Evolutionary conservation across 139 green algal species (phyloP), one percentile per base, ranked within the genome.

Genomic region (Chlorella vulgaris): DNA sequence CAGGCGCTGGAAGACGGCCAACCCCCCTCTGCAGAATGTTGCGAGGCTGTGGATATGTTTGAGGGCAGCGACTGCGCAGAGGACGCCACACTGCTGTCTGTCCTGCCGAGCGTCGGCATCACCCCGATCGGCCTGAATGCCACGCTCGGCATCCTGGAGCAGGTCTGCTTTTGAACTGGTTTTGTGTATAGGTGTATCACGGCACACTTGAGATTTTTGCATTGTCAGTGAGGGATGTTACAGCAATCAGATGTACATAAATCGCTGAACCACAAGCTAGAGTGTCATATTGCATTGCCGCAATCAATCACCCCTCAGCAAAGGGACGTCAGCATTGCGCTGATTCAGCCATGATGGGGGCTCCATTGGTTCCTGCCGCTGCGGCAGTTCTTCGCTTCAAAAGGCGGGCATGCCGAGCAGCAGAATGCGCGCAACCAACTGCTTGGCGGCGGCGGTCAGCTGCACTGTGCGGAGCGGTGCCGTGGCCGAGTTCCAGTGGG

Each of bases 61-160:
- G 1, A 47, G 7, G 36, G 33, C 1, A 15, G 2, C 7, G 35
- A 19, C 35, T 71, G 65, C 24, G 36, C 15, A 24, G 19, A 21
- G 1, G 65, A 71, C 35, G 28, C 35, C 33, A 43, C 15, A 0
- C 15, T 71, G 65, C 33, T 71, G 65, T 50, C 65, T 22, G 47
- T 50, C 65, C 65, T 71, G 65, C 33, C 65, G 3, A 42, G 65
- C 65, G 65, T 71, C 33, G 65, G 65, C 33, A 47, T 71, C 33
- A 7, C 19, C 13, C 65, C 33, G 2, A 35, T 22, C 1, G 65
- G 65, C 33, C 65, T 71, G 33, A 71, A 71, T 33, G 65, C 35
- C 5, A 71, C 61, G 8, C 61, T 68, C 7, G 7, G 29, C 3
- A 29, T 31, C 3, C 61, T 68, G 29, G 4, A 39, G 61, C 61